These are phyloP conservation scores for Aethionema arabicum DNA, from an alignment of 345 rosid genomes.

Conservation along the genomic window DNA sequence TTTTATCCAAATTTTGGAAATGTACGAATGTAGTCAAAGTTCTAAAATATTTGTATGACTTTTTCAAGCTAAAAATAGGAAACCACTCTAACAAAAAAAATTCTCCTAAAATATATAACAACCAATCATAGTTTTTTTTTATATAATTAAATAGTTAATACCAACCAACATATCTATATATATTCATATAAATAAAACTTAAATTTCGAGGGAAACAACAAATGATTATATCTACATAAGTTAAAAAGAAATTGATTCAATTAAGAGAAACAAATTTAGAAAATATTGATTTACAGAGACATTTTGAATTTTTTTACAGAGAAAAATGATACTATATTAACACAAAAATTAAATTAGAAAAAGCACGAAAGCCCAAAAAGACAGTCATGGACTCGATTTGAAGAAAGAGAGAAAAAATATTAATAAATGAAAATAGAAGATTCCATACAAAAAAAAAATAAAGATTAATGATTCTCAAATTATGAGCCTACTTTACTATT, in stretches of 20 bases:
- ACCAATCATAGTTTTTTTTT: no score
- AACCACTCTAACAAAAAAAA: constrained; percentile 12
- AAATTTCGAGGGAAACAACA: no score
- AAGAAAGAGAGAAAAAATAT: constrained; percentile 19
- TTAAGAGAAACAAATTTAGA: background rate
- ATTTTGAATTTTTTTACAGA: constrained; percentile 24
- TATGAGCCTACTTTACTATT: constrained; percentile 27
- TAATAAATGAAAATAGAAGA: constrained; percentile 27
- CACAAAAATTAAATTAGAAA: background rate
- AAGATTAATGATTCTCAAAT: constrained; percentile 13
- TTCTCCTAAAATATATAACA: no score
- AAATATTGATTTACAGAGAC: constrained; percentile 11
- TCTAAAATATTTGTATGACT: constrained; percentile 16
- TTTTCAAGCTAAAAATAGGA: constrained; percentile 26
- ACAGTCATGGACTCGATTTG: constrained; percentile 27
- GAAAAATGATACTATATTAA: constrained; percentile 3
- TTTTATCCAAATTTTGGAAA: background rate
- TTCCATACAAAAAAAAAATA: constrained; percentile 37
- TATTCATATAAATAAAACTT: no score
- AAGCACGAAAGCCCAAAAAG: constrained; percentile 27
- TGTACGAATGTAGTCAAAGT: background rate
- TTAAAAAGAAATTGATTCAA: background rate
- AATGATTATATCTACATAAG: constrained; percentile 11
- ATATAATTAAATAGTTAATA: no score
- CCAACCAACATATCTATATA: no score